Evolutionary conservation across 495 filamentous ascomycete genomes (phyloP).

Genomic region (Aspergillus egyptiacus): DNA sequence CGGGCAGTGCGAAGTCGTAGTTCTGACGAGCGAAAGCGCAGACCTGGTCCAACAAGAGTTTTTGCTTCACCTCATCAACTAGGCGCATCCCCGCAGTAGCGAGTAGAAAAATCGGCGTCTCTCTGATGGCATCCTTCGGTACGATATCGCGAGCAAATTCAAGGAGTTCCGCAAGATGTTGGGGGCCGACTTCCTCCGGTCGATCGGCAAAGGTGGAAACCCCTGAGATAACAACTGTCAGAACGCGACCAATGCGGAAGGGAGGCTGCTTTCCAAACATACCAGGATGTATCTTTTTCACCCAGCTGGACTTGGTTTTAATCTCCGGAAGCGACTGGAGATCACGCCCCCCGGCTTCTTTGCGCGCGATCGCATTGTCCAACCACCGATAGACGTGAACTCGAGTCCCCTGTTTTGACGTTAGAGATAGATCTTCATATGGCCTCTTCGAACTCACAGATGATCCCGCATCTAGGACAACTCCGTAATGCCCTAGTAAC

Average conservation of each 20-base stretch:
- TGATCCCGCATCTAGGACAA: slow-evolving; percentile 65
- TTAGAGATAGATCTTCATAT: background rate
- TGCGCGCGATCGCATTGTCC: slow-evolving; percentile 61
- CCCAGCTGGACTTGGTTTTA: slow-evolving; percentile 79
- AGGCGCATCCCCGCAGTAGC: slow-evolving; percentile 97
- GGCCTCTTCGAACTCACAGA: slow-evolving; percentile 41
- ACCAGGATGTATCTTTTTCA: slow-evolving; percentile 88
- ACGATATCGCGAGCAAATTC: slow-evolving; percentile 79
- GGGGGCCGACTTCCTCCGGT: slow-evolving; percentile 68
- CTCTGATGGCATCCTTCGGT: slow-evolving; percentile 66
- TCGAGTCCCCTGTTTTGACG: slow-evolving; percentile 66
- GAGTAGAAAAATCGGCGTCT: slow-evolving; percentile 90
- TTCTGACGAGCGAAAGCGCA: slow-evolving; percentile 77
- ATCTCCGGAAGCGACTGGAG: slow-evolving; percentile 69
- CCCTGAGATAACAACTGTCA: slow-evolving; percentile 39
- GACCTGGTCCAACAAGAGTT: slow-evolving; percentile 65
- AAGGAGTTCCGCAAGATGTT: slow-evolving; percentile 72
- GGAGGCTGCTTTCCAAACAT: slow-evolving; percentile 18
- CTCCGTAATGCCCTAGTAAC: slow-evolving; percentile 53
- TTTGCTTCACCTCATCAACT: slow-evolving; percentile 65
- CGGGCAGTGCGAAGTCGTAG: slow-evolving; percentile 79
- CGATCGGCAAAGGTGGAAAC: slow-evolving; percentile 83
- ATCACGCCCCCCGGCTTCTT: slow-evolving; percentile 52
- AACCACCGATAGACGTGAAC: slow-evolving; percentile 92
- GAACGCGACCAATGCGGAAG: too few species aligned